Conservation (phyloP, 768 basidiomycete species). For the Auricularia heimuer region DNA sequence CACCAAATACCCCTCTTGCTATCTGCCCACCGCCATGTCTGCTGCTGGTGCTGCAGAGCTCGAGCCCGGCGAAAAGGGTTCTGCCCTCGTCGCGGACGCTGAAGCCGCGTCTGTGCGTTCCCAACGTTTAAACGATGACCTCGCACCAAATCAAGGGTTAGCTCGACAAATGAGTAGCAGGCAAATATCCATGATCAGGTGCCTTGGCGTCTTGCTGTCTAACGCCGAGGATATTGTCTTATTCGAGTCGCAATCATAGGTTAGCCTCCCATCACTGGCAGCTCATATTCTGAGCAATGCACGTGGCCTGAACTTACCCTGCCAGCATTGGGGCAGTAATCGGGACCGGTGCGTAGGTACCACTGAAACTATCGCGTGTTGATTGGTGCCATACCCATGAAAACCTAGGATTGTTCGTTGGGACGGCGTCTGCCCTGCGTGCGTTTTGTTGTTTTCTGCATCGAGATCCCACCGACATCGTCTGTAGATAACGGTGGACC, state of each 20-base stretch:
- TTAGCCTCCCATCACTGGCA: no score
- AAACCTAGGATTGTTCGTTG: slow-evolving; percentile 32
- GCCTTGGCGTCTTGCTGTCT: slow-evolving; percentile 5
- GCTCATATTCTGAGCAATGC: no score
- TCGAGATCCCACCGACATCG: background rate
- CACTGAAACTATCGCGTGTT: no score
- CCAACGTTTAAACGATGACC: background rate
- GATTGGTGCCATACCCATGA: slow-evolving; percentile 23
- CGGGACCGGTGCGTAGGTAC: no score
- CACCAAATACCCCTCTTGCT: no score
- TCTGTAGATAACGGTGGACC: slow-evolving; percentile 46
- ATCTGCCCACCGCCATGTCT: no score
- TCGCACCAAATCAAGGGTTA: slow-evolving; percentile 18
- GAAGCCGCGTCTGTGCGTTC: background rate
- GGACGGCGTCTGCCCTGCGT: background rate
- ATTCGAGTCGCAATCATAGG: no score
- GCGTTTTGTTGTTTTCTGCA: background rate
- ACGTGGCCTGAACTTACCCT: no score
- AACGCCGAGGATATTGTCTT: background rate
- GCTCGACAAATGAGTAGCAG: slow-evolving; percentile 62
- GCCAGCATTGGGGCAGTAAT: no score
- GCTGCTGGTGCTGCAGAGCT: no score
- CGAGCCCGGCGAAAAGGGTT: no score
- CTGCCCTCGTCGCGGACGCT: background rate
- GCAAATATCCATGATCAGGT: slow-evolving; percentile 79